Conservation (phyloP, 2,329 filamentous ascomycete genomes). For the Fusarium duplospermum region DNA sequence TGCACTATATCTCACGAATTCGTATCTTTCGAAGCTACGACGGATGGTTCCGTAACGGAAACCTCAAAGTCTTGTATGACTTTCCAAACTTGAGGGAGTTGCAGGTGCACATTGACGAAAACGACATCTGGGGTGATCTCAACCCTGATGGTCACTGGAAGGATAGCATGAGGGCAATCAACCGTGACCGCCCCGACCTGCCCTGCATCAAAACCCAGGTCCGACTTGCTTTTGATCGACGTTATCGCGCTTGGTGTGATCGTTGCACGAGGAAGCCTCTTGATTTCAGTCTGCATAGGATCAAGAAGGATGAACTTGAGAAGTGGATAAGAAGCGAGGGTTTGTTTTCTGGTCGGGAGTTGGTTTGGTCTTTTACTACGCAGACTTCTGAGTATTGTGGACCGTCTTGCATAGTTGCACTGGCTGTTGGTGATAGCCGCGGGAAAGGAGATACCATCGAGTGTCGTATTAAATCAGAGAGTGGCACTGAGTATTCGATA, state of each 20-base stretch:
- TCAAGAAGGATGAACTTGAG: conserved; percentile 14
- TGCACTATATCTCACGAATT: conserved; percentile 3
- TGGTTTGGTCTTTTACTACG: conserved; percentile 24
- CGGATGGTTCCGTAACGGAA: background rate
- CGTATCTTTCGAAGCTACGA: background rate
- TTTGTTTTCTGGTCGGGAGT: background rate
- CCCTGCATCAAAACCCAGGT: background rate
- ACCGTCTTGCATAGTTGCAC: background rate
- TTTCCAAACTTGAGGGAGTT: conserved; percentile 20
- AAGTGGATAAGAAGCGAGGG: conserved; percentile 6
- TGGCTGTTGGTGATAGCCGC: background rate
- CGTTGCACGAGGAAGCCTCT: background rate
- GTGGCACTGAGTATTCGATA: background rate
- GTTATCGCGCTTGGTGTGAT: conserved; percentile 3
- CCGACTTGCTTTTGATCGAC: background rate
- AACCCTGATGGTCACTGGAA: background rate
- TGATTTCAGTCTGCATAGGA: conserved; percentile 17
- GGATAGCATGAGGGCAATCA: background rate
- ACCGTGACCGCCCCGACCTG: background rate
- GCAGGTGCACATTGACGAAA: conserved; percentile 5
- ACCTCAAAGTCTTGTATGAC: conserved; percentile 6
- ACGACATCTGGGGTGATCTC: background rate
- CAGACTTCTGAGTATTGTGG: background rate
- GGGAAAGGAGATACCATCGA: background rate
- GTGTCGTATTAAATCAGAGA: background rate